These are phyloP conservation scores for Debaryomyces hansenii DNA, from an alignment of 805 yeast species.

Conservation along the genomic window DNA sequence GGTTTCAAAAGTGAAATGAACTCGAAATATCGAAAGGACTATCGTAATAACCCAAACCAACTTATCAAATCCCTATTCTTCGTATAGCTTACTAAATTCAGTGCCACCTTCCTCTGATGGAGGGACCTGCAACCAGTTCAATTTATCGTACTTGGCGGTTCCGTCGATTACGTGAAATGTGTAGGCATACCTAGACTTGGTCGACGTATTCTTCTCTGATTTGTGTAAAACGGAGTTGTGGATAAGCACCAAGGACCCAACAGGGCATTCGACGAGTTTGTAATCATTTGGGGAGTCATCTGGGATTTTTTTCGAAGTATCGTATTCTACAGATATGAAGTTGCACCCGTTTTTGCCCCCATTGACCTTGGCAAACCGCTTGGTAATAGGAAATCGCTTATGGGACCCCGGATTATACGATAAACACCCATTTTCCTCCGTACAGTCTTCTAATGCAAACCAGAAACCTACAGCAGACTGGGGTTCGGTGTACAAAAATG, in stretches of 20 bases:
- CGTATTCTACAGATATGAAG: conserved; percentile 42
- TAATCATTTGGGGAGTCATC: conserved; percentile 42
- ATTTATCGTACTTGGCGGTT: conserved; percentile 53
- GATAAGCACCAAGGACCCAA: conserved; percentile 70
- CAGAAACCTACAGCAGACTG: conserved; percentile 75
- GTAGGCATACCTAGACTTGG: conserved; percentile 67
- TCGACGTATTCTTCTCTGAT: conserved; percentile 59
- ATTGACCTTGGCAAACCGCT: conserved; percentile 60
- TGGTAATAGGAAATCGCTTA: conserved; percentile 51
- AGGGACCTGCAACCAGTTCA: conserved; percentile 81
- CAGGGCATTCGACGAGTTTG: conserved; percentile 57
- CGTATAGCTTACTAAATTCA: conserved; percentile 52
- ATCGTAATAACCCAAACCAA: no score
- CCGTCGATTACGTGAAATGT: conserved; percentile 83
- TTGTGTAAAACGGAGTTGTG: conserved; percentile 73
- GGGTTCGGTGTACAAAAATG: conserved; percentile 71
- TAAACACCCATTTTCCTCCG: conserved; percentile 64
- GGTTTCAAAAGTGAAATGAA: no score
- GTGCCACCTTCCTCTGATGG: conserved; percentile 56
- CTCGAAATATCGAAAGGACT: no score
- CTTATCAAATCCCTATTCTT: not conserved
- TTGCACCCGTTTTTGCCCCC: conserved; percentile 55
- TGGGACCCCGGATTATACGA: conserved; percentile 73
- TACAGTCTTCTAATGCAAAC: conserved; percentile 79
- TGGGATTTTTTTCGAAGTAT: conserved; percentile 12